phyloP scores from a whole-genome alignment of 2,329 filamentous ascomycete genomes.

The Xylariaceae sp. region DNA sequence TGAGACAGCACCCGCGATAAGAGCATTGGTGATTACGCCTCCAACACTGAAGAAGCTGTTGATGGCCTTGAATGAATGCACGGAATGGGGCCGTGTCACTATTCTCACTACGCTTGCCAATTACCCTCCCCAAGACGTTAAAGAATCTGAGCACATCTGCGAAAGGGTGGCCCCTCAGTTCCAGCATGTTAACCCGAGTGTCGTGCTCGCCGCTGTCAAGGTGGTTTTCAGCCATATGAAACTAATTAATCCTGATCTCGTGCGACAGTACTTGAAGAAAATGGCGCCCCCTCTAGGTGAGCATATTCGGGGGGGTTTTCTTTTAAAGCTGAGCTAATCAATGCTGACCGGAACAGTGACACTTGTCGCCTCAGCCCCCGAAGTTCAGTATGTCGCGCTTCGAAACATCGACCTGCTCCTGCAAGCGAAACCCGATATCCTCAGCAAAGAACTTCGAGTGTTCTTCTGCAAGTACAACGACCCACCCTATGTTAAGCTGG shows the following conservation, averaged over 20 bases:
- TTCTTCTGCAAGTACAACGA: constrained; percentile 99
- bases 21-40: constrained; percentile 75
- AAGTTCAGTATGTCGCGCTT: constrained; percentile 96
- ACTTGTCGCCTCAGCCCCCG: constrained; percentile 86
- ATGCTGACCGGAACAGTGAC: constrained; percentile 58
- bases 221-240: constrained; percentile 97
- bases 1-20: constrained; percentile 85
- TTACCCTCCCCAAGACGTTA: constrained; percentile 79
- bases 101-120: constrained; percentile 85
- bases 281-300: constrained; percentile 92
- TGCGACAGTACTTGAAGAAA: constrained; percentile 88
- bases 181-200: constrained; percentile 95
- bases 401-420: constrained; percentile 93
- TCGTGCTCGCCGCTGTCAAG: constrained; percentile 96
- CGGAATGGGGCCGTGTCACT: constrained; percentile 95
- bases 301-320: constrained; percentile 23
- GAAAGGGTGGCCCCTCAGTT: constrained; percentile 95
- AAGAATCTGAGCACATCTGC: constrained; percentile 97
- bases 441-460: constrained; percentile 94
- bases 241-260: constrained; percentile 68
- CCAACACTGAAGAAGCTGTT: constrained; percentile 88
- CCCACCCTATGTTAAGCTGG: constrained; percentile 92
- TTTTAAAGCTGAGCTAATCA: not conserved
- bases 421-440: constrained; percentile 91
- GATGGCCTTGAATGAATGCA: constrained; percentile 95